These are phyloP conservation scores for Biscutella laevigata DNA, from an alignment of 441 rosid genomes.

Conservation along the genomic window DNA sequence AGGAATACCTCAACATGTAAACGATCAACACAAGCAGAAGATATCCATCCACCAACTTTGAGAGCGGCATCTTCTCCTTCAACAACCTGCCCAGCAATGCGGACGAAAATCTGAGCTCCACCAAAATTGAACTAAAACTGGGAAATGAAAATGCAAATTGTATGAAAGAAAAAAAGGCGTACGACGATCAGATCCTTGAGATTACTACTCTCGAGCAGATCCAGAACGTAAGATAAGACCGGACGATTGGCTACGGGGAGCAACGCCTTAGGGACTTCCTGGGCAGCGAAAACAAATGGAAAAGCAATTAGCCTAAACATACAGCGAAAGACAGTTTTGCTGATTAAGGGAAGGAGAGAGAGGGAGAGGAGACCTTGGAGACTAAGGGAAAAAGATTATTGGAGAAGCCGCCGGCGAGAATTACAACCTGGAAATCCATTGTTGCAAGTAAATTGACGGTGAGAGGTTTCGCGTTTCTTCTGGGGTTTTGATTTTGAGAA, in stretches of 20 bases:
- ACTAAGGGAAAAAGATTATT: constrained; percentile 67
- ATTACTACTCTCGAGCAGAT: constrained; percentile 64
- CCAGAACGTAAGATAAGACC: constrained; percentile 66
- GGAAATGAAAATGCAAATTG: not conserved
- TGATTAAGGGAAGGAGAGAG: not conserved
- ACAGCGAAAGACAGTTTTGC: not conserved
- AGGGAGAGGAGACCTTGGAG: constrained; percentile 43
- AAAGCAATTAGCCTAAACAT: not conserved
- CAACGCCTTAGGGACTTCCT: constrained; percentile 87
- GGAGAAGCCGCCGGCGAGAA: constrained; percentile 75
- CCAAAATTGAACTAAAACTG: not conserved
- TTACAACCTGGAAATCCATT: constrained; percentile 92
- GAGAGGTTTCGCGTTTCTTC: constrained; percentile 7
- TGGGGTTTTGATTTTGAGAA: constrained; percentile 23
- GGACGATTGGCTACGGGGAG: constrained; percentile 91
- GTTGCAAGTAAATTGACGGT: not conserved
- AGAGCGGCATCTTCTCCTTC: constrained; percentile 84
- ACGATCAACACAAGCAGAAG: constrained; percentile 76
- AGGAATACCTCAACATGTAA: constrained; percentile 67
- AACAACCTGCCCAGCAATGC: constrained; percentile 50
- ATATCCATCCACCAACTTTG: constrained; percentile 79
- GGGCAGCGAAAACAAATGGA: constrained; percentile 13
- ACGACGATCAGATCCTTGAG: constrained; percentile 91
- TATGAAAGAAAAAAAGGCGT: constrained; percentile 17
- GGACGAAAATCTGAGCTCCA: not conserved